phyloP scores from a whole-genome alignment of 2,329 filamentous ascomycete species.

The Colletotrichum phormii region DNA sequence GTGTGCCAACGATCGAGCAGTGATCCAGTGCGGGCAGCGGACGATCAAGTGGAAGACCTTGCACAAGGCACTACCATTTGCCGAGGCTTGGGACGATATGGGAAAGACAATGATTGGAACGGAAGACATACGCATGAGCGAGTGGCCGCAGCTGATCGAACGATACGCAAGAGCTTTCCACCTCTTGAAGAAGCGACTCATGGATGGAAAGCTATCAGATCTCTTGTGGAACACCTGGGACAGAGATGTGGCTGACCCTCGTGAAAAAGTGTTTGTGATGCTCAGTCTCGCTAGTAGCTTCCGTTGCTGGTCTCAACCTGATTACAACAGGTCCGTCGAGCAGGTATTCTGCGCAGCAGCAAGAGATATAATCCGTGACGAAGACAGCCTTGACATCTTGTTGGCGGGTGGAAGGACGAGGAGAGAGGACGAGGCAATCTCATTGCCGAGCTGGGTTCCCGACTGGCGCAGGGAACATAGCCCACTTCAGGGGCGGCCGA shows the following conservation, averaged over 20 bases:
- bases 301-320: background rate
- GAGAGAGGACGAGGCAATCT: background rate
- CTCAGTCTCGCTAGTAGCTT: background rate
- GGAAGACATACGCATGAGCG: too few relatives aligned
- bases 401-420: background rate
- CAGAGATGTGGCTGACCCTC: background rate
- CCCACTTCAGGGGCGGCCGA: background rate
- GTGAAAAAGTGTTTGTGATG: background rate
- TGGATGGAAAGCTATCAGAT: background rate
- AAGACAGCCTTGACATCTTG: slow-evolving; percentile 5
- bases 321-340: background rate
- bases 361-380: background rate
- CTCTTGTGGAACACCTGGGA: slow-evolving; percentile 3
- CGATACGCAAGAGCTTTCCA: background rate
- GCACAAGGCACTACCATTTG: background rate
- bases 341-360: slow-evolving; percentile 3
- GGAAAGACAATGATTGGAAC: background rate
- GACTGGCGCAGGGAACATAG: background rate
- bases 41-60: background rate
- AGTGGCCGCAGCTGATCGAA: background rate
- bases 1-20: background rate
- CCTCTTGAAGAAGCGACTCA: background rate
- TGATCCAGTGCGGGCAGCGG: background rate
- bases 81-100: background rate
- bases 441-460: background rate